Base-by-base conservation (phyloP, 768 basidiomycete species). In the Calocera viscosa region DNA sequence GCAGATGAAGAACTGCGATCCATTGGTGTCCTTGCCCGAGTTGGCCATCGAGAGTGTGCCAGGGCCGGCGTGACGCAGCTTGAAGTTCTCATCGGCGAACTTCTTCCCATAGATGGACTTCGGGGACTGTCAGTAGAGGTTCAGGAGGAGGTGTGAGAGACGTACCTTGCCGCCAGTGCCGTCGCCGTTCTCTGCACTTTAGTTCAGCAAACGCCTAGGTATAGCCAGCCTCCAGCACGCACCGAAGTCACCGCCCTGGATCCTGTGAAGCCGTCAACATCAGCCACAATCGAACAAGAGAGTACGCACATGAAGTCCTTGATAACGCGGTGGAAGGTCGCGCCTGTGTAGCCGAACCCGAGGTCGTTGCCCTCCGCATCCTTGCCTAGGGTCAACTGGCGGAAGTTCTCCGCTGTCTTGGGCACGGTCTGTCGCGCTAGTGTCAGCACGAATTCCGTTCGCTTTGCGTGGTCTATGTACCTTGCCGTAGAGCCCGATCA, bases 161-260 rank as follows among this genome's bases (percentile, higher is more conserved):
- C 63, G 22, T 8, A 68, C 89, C 69, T 93, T 92, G 77, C 91
- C 91, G 70, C 91, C 91, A 71, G 91, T 92, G 69, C 92, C 92
- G 69, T 94, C 91, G 66, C 90, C 89, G 40, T 82, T 81, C 66
- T 90, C 90, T 91, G 67, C 17, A 65, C 19, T 32, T 28, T 19
- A 24, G 63, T 19, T 47, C 17, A 64, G 16, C 8, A 30, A n/a
- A 28, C 1, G 66, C 65, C 67, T 72, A 67, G 47, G 70, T 69
- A 1, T 65, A 72, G 49, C 71, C 68, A 64, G 35, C 41, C 41
- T 11, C 65, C 68, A 35, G 22, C 12, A 83, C 89, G 72, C 76
- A 89, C 91, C 96, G 78, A 97, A 99, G 80, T 97, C 95, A 78
- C 95, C 95, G 73, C 94, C 94, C 79, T 97, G 94, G 72, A 95